Evolutionary conservation across 2,329 filamentous ascomycete genomes (phyloP), one percentile per base, ranked within the genome.

Genomic region (Ophiostoma australiae): DNA sequence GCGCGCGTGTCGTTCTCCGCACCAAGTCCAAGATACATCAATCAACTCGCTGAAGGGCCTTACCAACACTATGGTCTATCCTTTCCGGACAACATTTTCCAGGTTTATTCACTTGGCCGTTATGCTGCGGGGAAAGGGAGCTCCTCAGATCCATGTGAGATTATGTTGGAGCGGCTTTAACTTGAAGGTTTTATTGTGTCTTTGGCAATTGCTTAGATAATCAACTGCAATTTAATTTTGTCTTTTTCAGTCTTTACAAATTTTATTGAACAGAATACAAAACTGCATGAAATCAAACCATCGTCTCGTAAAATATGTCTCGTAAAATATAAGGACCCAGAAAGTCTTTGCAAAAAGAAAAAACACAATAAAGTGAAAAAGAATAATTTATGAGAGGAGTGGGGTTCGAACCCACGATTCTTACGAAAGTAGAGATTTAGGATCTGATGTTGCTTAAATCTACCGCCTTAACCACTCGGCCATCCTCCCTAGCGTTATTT

Each of bases 341-440:
- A 52, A 20, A 10, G 20, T n/a, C 35, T 6, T 3, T 7, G 37
- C 52, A 37, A 65, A 20, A 48, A 8, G 1, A 10, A 67, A 1
- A 67, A 48, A 1, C 6, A 17, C 0, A 67, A 67, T 31, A 58
- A 11, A 58, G 10, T 6, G 3, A 63, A 63, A 63, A 63, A 67
- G 15, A 48, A 27, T 31, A 4, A 67, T 6, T 33, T 6, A 67
- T 67, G 66, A 67, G 66, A 67, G 66, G 66, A 67, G 66, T 67
- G 66, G 66, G 66, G 66, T 67, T 67, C 66, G 66, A 67, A 67
- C 66, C 66, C 66, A 67, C 66, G 66, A 67, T 67, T 67, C 66
- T 67, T 67, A 67, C 66, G 66, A 67, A 67, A 67, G 66, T 67
- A 67, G 66, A 67, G 66, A 44, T 58, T 67, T 39, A 67, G 39